These are phyloP conservation scores for Rosa hybrid DNA, from an alignment of 331 rosid genomes.

Conservation along the genomic window DNA sequence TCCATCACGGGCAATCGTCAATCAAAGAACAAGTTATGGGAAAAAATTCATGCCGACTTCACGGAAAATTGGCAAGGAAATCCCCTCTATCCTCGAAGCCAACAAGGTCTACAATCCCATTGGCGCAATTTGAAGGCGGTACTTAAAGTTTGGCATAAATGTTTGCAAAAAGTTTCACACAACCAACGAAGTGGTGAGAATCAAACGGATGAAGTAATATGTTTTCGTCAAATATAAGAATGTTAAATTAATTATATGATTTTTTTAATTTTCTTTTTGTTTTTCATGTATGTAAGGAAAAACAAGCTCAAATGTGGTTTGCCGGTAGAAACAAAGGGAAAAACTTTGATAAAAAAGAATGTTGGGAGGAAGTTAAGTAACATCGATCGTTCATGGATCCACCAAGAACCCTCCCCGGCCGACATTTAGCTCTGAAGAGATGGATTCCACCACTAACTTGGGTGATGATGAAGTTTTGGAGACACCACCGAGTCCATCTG, in stretches of 20 bases:
- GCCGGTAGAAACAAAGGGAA: background rate
- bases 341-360: background rate
- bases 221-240: too few species aligned
- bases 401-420: background rate
- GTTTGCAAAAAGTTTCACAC: background rate
- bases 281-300: too few species aligned
- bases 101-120: background rate
- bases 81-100: background rate
- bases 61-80: background rate
- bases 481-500: background rate
- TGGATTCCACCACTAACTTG: background rate
- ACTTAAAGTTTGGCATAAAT: background rate
- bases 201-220: background rate
- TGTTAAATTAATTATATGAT: too few species aligned
- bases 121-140: background rate
- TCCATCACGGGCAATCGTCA: background rate
- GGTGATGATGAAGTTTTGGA: background rate
- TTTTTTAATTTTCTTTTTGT: too few species aligned
- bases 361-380: background rate
- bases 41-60: background rate
- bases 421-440: background rate
- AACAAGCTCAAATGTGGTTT: background rate
- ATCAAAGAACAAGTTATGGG: background rate
- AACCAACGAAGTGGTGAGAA: background rate
- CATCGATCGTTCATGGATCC: background rate